These are phyloP conservation scores for Sinapis alba DNA, from an alignment of 441 rosid species.

Conservation along the genomic window DNA sequence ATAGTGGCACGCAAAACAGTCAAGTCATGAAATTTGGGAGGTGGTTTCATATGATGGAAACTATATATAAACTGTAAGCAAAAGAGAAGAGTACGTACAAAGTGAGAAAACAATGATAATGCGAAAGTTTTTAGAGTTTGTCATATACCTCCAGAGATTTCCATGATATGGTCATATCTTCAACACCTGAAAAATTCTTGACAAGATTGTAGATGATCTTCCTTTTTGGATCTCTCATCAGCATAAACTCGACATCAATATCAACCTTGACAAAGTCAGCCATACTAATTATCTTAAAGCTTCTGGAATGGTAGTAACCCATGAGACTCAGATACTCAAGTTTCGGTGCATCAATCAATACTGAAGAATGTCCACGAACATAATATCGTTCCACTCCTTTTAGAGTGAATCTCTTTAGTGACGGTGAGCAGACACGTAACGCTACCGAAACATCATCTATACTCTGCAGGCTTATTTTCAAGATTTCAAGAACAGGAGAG, in stretches of 20 bases:
- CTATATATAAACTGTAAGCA: not conserved
- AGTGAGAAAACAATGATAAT: not conserved
- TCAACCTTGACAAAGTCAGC: not conserved
- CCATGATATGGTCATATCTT: slow-evolving; percentile 19
- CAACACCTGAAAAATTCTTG: not conserved
- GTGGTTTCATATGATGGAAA: not conserved
- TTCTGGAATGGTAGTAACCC: not conserved
- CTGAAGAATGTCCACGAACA: not conserved
- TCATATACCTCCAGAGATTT: slow-evolving; percentile 5
- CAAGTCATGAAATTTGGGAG: slow-evolving; percentile 8
- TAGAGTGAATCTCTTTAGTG: slow-evolving; percentile 1
- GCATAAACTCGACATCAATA: not conserved
- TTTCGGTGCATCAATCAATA: not conserved
- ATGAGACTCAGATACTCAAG: slow-evolving; percentile 5
- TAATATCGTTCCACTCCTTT: not conserved
- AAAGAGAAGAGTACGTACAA: not conserved
- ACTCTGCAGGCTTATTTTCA: not conserved
- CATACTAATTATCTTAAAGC: slow-evolving; percentile 9
- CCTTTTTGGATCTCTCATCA: not conserved
- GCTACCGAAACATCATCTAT: not conserved
- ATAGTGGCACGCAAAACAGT: slow-evolving; percentile 5
- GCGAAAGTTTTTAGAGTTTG: not conserved
- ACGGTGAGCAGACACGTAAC: not conserved
- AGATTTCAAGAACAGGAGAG: slow-evolving; percentile 11
- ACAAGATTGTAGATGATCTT: not conserved